Evolutionary conservation across 257 asterid species (phyloP).

Genomic region (Forsythia viridissima): DNA sequence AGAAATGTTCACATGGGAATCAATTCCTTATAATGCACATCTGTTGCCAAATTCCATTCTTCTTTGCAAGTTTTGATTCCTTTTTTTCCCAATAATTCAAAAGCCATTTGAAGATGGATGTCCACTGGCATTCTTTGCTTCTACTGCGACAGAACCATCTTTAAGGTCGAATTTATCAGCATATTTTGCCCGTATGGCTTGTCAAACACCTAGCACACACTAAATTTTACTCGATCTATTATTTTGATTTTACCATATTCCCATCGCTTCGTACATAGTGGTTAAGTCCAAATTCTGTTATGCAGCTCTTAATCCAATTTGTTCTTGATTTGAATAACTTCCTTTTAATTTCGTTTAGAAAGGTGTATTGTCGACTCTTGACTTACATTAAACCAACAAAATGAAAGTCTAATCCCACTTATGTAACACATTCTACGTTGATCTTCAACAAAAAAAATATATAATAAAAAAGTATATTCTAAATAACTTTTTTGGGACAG

Average conservation of each 20-base stretch:
- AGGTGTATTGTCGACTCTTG: too few species aligned
- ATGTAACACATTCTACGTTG: neutral
- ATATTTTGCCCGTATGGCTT: neutral
- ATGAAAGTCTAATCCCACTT: too few species aligned
- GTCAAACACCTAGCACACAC: neutral
- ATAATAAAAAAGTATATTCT: neutral
- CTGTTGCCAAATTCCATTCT: conserved; percentile 29
- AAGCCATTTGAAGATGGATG: conserved; percentile 34
- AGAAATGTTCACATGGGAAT: conserved; percentile 28
- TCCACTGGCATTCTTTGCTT: conserved; percentile 23
- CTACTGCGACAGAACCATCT: neutral
- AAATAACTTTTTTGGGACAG: neutral
- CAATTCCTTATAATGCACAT: conserved; percentile 33
- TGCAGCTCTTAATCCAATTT: neutral
- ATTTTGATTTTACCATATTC: too few species aligned
- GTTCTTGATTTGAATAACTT: neutral
- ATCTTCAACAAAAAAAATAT: neutral
- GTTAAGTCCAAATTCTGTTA: neutral
- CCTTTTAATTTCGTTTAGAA: neutral
- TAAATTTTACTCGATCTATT: too few species aligned
- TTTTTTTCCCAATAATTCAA: conserved; percentile 36
- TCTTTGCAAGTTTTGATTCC: conserved; percentile 19
- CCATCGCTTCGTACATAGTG: too few species aligned
- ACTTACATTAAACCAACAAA: neutral
- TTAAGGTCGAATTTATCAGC: neutral